Conservation (phyloP, 805 yeast genomes). For the Blastobotrys robertii region DNA sequence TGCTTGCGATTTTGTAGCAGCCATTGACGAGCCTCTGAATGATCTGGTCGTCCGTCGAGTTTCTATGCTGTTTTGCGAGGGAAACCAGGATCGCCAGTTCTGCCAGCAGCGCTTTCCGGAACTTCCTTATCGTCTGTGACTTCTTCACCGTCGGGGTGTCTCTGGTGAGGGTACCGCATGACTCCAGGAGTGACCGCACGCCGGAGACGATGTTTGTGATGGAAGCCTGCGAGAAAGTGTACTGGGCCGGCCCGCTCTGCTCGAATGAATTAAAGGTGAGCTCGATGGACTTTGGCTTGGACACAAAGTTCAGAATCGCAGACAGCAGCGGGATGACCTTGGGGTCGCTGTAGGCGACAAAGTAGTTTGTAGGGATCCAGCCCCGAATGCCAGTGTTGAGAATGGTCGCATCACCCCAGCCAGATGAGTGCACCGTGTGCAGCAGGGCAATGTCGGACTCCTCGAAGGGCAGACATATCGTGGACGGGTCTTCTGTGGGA, state of each 20-base stretch:
- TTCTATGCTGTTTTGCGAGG: conserved; percentile 26
- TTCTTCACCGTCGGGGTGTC: conserved; percentile 25
- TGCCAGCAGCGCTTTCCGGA: conserved; percentile 29
- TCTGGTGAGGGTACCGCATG: conserved; percentile 27
- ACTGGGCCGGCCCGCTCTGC: conserved; percentile 6
- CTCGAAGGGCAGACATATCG: conserved; percentile 27
- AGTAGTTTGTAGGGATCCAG: conserved; percentile 35
- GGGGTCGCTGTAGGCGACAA: conserved; percentile 28
- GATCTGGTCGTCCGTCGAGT: conserved; percentile 22
- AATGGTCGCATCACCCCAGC: conserved; percentile 36
- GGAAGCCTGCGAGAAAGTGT: conserved; percentile 28
- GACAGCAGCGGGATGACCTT: conserved; percentile 29
- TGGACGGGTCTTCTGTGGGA: conserved; percentile 23
- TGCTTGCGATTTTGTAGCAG: conserved; percentile 24
- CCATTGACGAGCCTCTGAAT: conserved; percentile 26
- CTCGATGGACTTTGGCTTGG: conserved; percentile 25
- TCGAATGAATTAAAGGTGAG: conserved; percentile 5
- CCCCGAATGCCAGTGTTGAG: conserved; percentile 30
- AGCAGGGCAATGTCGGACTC: conserved; percentile 29
- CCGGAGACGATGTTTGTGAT: conserved; percentile 31
- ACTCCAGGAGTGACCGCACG: conserved; percentile 28
- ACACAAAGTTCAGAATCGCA: conserved; percentile 27
- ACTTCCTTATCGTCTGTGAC: conserved; percentile 23
- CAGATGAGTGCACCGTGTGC: conserved; percentile 32
- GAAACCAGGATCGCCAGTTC: conserved; percentile 32